Conservation (phyloP, 176 grass and related monocot genomes). For the Themeda triandra region DNA sequence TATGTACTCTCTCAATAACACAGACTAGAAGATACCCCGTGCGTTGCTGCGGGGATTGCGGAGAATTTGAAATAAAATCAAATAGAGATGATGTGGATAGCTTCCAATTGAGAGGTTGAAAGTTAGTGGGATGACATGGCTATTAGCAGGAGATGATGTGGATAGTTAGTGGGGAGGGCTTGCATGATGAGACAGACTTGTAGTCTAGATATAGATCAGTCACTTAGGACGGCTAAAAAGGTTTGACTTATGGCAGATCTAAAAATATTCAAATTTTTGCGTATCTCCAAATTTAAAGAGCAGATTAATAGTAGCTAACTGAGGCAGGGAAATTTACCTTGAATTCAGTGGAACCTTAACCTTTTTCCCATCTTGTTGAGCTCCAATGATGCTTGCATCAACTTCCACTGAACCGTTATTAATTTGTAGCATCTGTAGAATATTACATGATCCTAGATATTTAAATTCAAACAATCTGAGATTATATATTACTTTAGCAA, state of each 20-base stretch:
- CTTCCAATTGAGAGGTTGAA: not conserved
- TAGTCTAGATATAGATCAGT: no score
- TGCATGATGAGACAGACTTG: not conserved
- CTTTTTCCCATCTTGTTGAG: constrained; percentile 80
- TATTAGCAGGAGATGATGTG: not conserved
- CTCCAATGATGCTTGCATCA: constrained; percentile 76
- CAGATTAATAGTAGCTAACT: not conserved
- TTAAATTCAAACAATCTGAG: constrained; percentile 1
- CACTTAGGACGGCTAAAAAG: not conserved
- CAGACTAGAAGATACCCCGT: not conserved
- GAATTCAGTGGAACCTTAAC: constrained; percentile 95
- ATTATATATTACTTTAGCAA: not conserved
- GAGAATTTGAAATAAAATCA: not conserved
- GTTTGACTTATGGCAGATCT: not conserved
- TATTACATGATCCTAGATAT: not conserved
- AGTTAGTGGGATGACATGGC: not conserved
- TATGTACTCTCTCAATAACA: not conserved
- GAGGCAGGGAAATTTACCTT: constrained; percentile 43
- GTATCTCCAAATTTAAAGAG: not conserved
- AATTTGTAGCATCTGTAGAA: constrained; percentile 81
- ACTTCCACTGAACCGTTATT: constrained; percentile 91
- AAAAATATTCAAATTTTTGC: not conserved
- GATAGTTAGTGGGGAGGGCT: not conserved
- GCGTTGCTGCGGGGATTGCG: not conserved
- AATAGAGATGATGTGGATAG: not conserved